Percentiles rank a stretch among this genome's conserved stretches.
Conservation (phyloP, 805 yeast species). For the Schwanniomyces polymorphus region DNA sequence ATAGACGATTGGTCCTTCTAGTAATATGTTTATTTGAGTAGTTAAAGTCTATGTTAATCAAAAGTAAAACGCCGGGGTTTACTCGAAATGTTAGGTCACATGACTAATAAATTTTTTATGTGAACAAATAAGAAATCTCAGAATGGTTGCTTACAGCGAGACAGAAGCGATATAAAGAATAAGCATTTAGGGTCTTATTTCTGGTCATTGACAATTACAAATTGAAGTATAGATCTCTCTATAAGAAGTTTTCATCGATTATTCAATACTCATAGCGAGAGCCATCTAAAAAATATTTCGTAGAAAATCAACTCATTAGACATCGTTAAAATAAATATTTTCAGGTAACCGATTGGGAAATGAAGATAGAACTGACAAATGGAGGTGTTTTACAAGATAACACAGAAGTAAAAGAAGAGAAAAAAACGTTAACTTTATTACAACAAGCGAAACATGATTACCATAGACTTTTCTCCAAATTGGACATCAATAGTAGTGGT, state of each 20-base stretch:
- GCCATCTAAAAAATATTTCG: too few species aligned
- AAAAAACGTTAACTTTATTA: not conserved
- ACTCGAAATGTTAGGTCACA: not conserved
- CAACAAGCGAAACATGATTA: conserved; percentile 21
- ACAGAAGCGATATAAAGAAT: not conserved
- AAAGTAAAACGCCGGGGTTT: not conserved
- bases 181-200: not conserved
- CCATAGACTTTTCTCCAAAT: conserved; percentile 29
- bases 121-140: not conserved
- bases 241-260: not conserved
- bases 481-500: conserved; percentile 45
- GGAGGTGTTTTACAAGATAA: not conserved
- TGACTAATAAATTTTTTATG: not conserved
- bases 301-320: not conserved
- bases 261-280: too few species aligned
- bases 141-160: not conserved
- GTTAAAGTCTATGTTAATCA: too few species aligned
- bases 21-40: too few species aligned
- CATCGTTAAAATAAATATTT: not conserved
- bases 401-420: not conserved
- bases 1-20: too few species aligned
- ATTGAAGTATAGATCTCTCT: not conserved
- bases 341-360: not conserved
- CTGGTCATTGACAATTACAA: not conserved
- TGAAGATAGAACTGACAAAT: not conserved